phyloP scores from a whole-genome alignment of 2,329 filamentous ascomycete genomes.

The Scedosporium apiospermum region DNA sequence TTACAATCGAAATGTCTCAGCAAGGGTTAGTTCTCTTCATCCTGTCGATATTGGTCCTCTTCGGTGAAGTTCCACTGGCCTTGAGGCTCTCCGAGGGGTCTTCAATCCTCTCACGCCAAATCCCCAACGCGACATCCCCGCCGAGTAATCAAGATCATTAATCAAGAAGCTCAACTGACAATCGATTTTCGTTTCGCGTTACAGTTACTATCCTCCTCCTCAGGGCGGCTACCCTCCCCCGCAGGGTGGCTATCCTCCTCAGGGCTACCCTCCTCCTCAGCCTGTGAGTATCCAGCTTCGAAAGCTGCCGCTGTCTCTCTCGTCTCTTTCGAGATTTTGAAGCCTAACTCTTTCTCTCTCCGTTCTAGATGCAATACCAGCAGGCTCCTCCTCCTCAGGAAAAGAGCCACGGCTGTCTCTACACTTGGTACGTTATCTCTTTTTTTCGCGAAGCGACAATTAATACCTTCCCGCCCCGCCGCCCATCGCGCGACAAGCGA shows the following conservation, averaged over 20 bases:
- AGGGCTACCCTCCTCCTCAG: slow-evolving; percentile 14
- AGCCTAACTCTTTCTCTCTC: slow-evolving; percentile 2
- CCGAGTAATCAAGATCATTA: background rate
- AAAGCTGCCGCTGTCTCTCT: background rate
- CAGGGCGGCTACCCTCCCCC: slow-evolving; percentile 15
- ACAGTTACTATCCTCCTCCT: slow-evolving; percentile 8
- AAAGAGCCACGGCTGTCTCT: slow-evolving; percentile 31
- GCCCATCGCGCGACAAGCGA: too few species aligned
- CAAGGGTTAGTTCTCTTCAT: background rate
- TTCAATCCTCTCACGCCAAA: too few species aligned
- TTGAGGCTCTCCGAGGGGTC: too few species aligned
- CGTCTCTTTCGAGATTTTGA: background rate
- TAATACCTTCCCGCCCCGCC: background rate
- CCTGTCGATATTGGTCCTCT: background rate
- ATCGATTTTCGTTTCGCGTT: background rate
- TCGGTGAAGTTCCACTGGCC: too few species aligned
- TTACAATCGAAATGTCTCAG: background rate
- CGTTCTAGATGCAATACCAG: slow-evolving; percentile 23
- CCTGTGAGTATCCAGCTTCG: slow-evolving; percentile 11
- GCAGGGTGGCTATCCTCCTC: slow-evolving; percentile 17
- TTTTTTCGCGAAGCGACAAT: too few species aligned
- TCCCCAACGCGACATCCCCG: background rate
- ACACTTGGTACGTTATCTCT: slow-evolving; percentile 22
- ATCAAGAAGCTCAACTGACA: background rate
- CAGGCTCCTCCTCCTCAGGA: slow-evolving; percentile 24